Base-by-base conservation (phyloP, 2,329 filamentous ascomycete genomes). In the Ciborinia camelliae region DNA sequence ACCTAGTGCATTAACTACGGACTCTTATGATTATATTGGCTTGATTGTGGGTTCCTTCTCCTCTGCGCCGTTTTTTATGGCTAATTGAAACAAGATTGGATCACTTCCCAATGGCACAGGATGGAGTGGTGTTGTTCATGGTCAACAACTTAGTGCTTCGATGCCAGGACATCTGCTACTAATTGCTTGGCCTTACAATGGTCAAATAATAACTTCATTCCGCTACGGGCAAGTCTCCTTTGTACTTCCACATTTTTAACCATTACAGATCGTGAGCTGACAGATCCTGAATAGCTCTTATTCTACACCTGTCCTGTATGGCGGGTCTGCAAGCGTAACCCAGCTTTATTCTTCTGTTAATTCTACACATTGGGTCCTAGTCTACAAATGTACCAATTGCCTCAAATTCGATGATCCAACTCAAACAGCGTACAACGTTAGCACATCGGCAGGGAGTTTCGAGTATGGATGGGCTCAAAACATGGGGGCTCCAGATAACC, bases 381-480 rank as follows among this genome's bases (percentile, higher is more conserved):
- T 89, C n/a, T 90, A 88, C 77, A 81, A 85, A 54, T 90, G 88
- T 75, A 75, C 86, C 68, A 79, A 80, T 68, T 86, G 84, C 73
- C 77, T 85, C 28, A 71, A 77, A 1, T 86, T 84, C 81, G 76
- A 82, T 68, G 78, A 84, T 48, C 77, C 80, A 32, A 81, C 81
- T 4, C 76, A 77, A 43, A 76, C 75, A 1, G 78, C 78, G 0
- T 67, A 68, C 32, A 77, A 76, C 3, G 77, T 78, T 2, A 77
- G 77, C 4, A 85, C 83, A 15, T 81, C 76, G 53, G 70, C 68
- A 2, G 80, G 80, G 1, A 69, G 72, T 23, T 73, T 83, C 18
- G 74, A 85, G 32, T 74, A 88, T 23, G 86, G 85, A 9, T 87
- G 84, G 78, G 84, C 83, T 8, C 81, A 85, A 68, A 79, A 82